Evolutionary conservation across 169 alveolate species (phyloP), one percentile per base, ranked within the genome.

Genomic region (Blepharisma undulans): DNA sequence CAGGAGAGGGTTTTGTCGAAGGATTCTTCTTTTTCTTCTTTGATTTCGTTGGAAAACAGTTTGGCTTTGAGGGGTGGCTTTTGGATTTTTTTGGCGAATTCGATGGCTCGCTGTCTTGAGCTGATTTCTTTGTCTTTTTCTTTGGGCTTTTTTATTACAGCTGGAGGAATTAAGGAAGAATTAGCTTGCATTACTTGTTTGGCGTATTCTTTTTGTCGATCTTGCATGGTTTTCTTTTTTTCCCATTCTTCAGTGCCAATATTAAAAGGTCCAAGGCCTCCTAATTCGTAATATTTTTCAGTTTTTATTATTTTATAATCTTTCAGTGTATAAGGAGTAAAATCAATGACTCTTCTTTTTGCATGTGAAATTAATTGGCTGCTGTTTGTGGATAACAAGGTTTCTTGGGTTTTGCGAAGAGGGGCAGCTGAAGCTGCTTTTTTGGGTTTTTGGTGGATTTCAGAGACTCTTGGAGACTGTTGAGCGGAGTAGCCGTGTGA

Each of bases 221-320:
- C 89, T 34, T 25, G 32, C 32, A 36, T 36, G 30, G 79, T 22
- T 36, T 92, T 88, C 21, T 81, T 88, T 84, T 92, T 81, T 32
- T 87, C 27, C 94, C 94, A 92, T 16, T 88, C 87, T 19, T 89
- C 91, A 22, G 93, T 88, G 5, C 94, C 94, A 16, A 92, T 92
- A 29, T 82, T 88, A 27, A 72, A 79, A 29, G 94, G 91, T 12
- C 94, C 94, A 18, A 92, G 36, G 1, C 94, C 93, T 22, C 94
- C 94, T 8, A 92, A 61, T 33, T 92, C n/a, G 36, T 79, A 92
- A 33, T 92, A 92, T 66, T 87, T 76, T 6, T 86, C 92, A 25
- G 92, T 90, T 12, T 79, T 79, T 7, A 87, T 25, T 22, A 85
- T 22, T 59, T 30, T 36, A 30, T 72, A 78, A 19, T 90, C 89